These are phyloP conservation scores for Metroxylon sagu DNA, from an alignment of 176 grass and related monocot genomes.

Conservation along the genomic window DNA sequence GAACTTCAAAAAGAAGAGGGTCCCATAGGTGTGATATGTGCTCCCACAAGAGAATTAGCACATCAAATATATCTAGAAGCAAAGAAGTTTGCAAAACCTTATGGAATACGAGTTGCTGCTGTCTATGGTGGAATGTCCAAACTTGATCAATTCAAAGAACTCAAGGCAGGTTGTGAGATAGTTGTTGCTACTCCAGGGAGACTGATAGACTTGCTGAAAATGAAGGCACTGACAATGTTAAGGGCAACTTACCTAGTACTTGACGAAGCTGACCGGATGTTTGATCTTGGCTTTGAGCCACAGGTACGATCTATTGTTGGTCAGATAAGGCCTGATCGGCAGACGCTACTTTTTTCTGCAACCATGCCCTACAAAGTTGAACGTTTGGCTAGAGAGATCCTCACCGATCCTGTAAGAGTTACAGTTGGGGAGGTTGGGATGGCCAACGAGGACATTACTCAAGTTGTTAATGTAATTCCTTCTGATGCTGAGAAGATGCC, in stretches of 20 bases:
- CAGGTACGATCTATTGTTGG: slow-evolving; percentile 92
- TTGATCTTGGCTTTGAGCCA: slow-evolving; percentile 97
- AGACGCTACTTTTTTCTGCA: slow-evolving; percentile 99
- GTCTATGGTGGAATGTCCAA: slow-evolving; percentile 97
- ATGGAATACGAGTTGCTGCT: slow-evolving; percentile 84
- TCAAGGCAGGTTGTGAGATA: slow-evolving; percentile 91
- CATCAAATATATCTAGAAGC: slow-evolving; percentile 98
- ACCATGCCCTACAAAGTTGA: slow-evolving; percentile 99
- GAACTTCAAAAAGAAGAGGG: slow-evolving; percentile 97
- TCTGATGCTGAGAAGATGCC: slow-evolving; percentile 94
- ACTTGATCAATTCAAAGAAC: slow-evolving; percentile 92
- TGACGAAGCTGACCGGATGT: slow-evolving; percentile 98
- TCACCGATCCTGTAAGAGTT: slow-evolving; percentile 85
- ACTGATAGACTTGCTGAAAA: slow-evolving; percentile 95
- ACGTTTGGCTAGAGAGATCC: slow-evolving; percentile 85
- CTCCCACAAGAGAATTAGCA: slow-evolving; percentile 93
- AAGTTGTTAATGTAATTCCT: slow-evolving; percentile 87
- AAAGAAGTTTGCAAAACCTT: slow-evolving; percentile 97
- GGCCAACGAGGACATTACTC: slow-evolving; percentile 98
- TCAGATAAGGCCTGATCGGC: slow-evolving; percentile 92
- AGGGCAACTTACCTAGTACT: slow-evolving; percentile 92
- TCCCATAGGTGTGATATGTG: slow-evolving; percentile 91
- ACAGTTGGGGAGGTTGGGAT: slow-evolving; percentile 90
- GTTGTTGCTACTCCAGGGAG: slow-evolving; percentile 91
- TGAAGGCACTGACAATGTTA: slow-evolving; percentile 88